phyloP scores from a whole-genome alignment of 1,284 basidiomycete species.

The Microbotryum violaceum region DNA sequence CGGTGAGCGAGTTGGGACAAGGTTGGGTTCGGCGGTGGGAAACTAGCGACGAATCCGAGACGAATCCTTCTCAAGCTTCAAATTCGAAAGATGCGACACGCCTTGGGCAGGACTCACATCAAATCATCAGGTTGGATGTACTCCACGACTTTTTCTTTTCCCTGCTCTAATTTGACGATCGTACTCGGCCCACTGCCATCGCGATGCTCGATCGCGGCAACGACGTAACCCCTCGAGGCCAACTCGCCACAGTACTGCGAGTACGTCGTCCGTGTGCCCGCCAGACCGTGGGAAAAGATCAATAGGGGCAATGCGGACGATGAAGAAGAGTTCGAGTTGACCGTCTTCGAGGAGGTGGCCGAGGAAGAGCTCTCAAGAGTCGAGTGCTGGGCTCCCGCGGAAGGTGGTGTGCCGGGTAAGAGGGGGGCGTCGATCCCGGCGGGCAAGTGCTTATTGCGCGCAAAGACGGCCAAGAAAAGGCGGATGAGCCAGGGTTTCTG shows the following conservation, averaged over 20 bases:
- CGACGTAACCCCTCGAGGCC: slow-evolving; percentile 64
- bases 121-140: slow-evolving; percentile 52
- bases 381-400: slow-evolving; percentile 42
- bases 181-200: slow-evolving; percentile 60
- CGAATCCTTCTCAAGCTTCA: too few relatives aligned
- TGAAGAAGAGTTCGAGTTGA: slow-evolving; percentile 47
- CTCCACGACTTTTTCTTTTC: slow-evolving; percentile 24
- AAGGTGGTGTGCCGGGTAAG: slow-evolving; percentile 10
- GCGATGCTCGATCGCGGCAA: slow-evolving; percentile 66
- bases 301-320: slow-evolving; percentile 37
- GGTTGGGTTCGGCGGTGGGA: slow-evolving; percentile 39
- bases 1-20: slow-evolving; percentile 43
- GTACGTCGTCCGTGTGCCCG: slow-evolving; percentile 63
- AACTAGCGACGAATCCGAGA: slow-evolving; percentile 1
- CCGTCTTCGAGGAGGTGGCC: neutral
- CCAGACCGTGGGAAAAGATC: slow-evolving; percentile 70
- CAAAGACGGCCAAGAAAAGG: neutral
- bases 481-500: slow-evolving; percentile 11
- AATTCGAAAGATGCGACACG: too few relatives aligned
- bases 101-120: slow-evolving; percentile 43
- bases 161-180: slow-evolving; percentile 29
- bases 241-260: slow-evolving; percentile 57
- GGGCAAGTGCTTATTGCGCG: slow-evolving; percentile 2
- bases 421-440: neutral
- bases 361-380: too few relatives aligned